Evolutionary conservation across 208 protist species (phyloP).

Genomic region (Borovskyia barvae): DNA sequence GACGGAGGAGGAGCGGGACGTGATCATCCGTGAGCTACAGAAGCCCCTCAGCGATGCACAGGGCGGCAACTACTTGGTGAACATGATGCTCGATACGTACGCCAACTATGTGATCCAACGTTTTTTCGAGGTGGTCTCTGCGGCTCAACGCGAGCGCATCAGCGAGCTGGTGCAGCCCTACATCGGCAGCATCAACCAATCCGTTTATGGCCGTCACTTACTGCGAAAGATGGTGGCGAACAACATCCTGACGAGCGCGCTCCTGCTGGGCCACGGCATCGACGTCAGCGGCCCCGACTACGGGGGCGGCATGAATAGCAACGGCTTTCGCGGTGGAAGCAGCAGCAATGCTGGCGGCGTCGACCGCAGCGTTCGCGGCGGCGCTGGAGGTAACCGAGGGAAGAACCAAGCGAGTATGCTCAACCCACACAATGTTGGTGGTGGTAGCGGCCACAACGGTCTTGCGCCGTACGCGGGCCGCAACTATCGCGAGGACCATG

Average conservation of each 20-base stretch:
- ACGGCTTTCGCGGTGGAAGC: conserved; percentile 20
- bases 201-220: conserved; percentile 73
- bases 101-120: conserved; percentile 98
- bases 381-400: not conserved
- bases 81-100: conserved; percentile 96
- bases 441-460: conserved; percentile 1
- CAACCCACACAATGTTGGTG: conserved; percentile 1
- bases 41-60: conserved; percentile 42
- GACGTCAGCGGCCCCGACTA: conserved; percentile 40
- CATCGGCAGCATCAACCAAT: conserved; percentile 45
- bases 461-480: too few species aligned
- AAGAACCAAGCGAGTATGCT: too few species aligned
- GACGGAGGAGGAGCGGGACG: conserved; percentile 68
- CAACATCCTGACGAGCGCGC: conserved; percentile 35
- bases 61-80: conserved; percentile 72
- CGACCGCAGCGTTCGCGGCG: not conserved
- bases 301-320: conserved; percentile 24
- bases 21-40: conserved; percentile 71
- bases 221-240: conserved; percentile 74
- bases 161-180: conserved; percentile 50
- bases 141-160: conserved; percentile 51
- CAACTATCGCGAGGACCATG: too few species aligned
- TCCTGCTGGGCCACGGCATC: conserved; percentile 30
- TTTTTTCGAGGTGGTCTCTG: conserved; percentile 80
- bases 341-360: conserved; percentile 5